Evolutionary conservation across 2,329 filamentous ascomycete species (phyloP).

Genomic region (Dichotomopilus funicola): DNA sequence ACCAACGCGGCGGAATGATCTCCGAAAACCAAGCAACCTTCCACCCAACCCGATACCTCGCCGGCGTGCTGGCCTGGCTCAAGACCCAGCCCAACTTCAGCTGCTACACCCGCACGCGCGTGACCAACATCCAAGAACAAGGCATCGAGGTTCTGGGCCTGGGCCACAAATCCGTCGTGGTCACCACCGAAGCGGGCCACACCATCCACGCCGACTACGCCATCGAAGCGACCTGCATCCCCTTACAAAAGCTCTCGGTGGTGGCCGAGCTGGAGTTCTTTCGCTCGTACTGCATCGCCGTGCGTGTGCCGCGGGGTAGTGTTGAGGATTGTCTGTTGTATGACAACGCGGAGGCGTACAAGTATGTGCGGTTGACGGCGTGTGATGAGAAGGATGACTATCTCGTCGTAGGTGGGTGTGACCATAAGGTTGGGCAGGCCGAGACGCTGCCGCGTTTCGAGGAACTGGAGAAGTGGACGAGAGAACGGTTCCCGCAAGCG

Average conservation of each 20-base stretch:
- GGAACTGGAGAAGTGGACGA: slow-evolving; percentile 47
- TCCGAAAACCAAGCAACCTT: slow-evolving; percentile 46
- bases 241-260: slow-evolving; percentile 48
- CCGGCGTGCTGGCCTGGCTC: slow-evolving; percentile 46
- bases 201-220: slow-evolving; percentile 42
- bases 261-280: slow-evolving; percentile 47
- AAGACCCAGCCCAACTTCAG: slow-evolving; percentile 45
- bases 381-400: slow-evolving; percentile 50
- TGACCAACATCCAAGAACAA: slow-evolving; percentile 41
- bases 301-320: slow-evolving; percentile 44
- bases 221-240: slow-evolving; percentile 49
- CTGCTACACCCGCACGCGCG: slow-evolving; percentile 46
- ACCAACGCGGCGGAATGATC: slow-evolving; percentile 46
- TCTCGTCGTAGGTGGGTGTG: slow-evolving; percentile 49
- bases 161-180: slow-evolving; percentile 38
- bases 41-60: slow-evolving; percentile 50
- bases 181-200: slow-evolving; percentile 41
- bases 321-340: slow-evolving; percentile 51
- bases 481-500: slow-evolving; percentile 45
- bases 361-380: slow-evolving; percentile 47
- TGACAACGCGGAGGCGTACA: slow-evolving; percentile 48
- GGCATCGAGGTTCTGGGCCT: slow-evolving; percentile 39
- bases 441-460: slow-evolving; percentile 38
- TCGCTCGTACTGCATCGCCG: slow-evolving; percentile 51
- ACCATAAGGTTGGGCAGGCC: slow-evolving; percentile 53